phyloP scores from a whole-genome alignment of 768 basidiomycete species.

The Leccinum fibrillosum region DNA sequence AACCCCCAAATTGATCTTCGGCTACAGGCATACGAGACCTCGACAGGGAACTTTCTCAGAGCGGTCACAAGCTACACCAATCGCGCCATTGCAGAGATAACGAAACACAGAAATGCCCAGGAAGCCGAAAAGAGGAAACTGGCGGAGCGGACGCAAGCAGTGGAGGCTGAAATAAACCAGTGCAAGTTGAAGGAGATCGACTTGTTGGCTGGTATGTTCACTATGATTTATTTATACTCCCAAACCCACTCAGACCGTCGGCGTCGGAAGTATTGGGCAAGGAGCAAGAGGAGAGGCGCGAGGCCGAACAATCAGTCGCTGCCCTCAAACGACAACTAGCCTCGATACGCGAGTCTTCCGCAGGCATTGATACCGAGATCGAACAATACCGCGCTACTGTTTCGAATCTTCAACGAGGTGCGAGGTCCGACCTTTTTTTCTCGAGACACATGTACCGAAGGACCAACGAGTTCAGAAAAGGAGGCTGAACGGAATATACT shows the following conservation, averaged over 20 bases:
- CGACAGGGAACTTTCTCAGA: constrained; percentile 69
- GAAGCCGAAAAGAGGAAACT: constrained; percentile 58
- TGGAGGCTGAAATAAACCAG: constrained; percentile 67
- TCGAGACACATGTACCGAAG: neutral
- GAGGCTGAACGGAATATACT: constrained; percentile 60
- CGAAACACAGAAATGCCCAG: constrained; percentile 62
- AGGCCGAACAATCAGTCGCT: constrained; percentile 59
- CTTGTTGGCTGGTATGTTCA: constrained; percentile 63
- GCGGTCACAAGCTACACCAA: constrained; percentile 72
- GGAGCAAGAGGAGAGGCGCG: constrained; percentile 72
- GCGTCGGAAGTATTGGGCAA: constrained; percentile 50
- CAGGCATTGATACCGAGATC: constrained; percentile 63
- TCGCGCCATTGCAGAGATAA: constrained; percentile 65
- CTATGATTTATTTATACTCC: neutral
- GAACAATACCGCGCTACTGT: constrained; percentile 66
- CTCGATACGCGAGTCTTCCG: constrained; percentile 56
- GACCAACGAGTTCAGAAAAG: constrained; percentile 47
- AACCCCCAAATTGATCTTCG: constrained; percentile 64
- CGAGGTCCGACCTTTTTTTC: constrained; percentile 14
- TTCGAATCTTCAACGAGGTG: constrained; percentile 64
- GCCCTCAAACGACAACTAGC: constrained; percentile 65
- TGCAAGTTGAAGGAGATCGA: constrained; percentile 81
- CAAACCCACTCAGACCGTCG: neutral
- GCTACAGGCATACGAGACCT: constrained; percentile 57
- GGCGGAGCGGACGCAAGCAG: constrained; percentile 55